Percentiles rank a stretch among this genome's conserved stretches.
These are phyloP conservation scores for Sonneratia caseolaris DNA, from an alignment of 345 rosid genomes.

Conservation along the genomic window DNA sequence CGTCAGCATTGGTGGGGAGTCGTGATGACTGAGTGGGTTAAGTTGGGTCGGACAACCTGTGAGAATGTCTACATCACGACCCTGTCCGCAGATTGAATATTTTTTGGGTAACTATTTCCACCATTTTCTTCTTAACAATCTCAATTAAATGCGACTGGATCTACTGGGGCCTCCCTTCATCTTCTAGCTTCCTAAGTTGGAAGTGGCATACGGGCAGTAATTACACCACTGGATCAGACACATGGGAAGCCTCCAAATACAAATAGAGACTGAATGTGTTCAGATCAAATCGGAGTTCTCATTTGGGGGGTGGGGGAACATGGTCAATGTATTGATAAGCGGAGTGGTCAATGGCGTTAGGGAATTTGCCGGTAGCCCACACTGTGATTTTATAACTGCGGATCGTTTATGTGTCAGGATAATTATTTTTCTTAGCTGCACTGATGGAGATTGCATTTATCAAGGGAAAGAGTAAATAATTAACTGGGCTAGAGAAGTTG, in stretches of 20 bases:
- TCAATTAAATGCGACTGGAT: too few relatives aligned
- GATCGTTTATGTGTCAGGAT: background rate
- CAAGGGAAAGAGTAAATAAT: background rate
- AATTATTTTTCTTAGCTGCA: background rate
- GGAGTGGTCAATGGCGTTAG: background rate
- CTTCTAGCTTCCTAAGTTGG: too few relatives aligned
- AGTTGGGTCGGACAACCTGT: too few relatives aligned
- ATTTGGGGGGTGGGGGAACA: background rate
- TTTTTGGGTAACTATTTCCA: too few relatives aligned
- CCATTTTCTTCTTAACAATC: too few relatives aligned
- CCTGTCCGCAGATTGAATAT: too few relatives aligned
- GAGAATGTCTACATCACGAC: too few relatives aligned
- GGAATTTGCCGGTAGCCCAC: background rate
- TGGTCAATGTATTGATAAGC: background rate
- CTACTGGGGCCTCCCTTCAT: too few relatives aligned
- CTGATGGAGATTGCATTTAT: background rate
- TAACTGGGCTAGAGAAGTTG: background rate
- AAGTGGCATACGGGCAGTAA: too few relatives aligned
- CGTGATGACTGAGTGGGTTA: too few relatives aligned
- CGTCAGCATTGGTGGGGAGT: too few relatives aligned
- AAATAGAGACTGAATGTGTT: background rate
- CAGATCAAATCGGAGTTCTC: background rate
- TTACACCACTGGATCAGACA: too few relatives aligned
- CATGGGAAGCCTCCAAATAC: background rate
- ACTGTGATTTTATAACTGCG: background rate